Base-by-base conservation (phyloP, 108 stramenopile genomes). In the Cyclotella choctawhatcheeana region DNA sequence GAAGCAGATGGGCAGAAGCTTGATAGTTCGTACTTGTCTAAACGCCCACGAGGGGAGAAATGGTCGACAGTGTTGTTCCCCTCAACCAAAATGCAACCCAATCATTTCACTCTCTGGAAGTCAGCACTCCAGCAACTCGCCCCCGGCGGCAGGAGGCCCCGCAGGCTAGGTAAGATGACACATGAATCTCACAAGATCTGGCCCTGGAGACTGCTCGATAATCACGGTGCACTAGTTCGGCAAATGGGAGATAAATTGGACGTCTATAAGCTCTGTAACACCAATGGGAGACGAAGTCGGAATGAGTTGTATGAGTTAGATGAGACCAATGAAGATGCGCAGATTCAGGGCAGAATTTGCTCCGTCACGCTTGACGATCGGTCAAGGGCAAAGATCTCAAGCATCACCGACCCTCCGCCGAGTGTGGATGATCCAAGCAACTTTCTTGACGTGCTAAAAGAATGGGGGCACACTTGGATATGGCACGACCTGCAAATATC, bases 111-210 rank as follows among this genome's bases (percentile, higher is more conserved):
- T 10, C 59, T 61, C 22, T 61, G 59, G 59, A 13, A 22, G 22
- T 20, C 7, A 1, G 59, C 37, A 12, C 59, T 61, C 37, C 16
- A 10, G 20, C 59, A 44, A 14, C 59, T 61, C 0, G 59, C 24
- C 59, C 59, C 59, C 25, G 22, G 35, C 37, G 6, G n/a, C n/a
- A n/a, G n/a, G n/a, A n/a, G n/a, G n/a, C n/a, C n/a, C n/a, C n/a
- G n/a, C n/a, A n/a, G n/a, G n/a, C n/a, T n/a, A n/a, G n/a, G n/a
- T n/a, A n/a, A n/a, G n/a, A n/a, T 10, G 59, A 26, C 22, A n/a
- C n/a, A n/a, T n/a, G n/a, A n/a, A n/a, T n/a, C n/a, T n/a, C 37
- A 61, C 35, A 61, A 61, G 25, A 16, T 61, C 20, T 61, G 59
- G 34, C n/a, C 37, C n/a, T n/a, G n/a, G n/a, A 61, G 59, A 25